Evolutionary conservation across 805 yeast genomes (phyloP).

Genomic region (Suhomyces sp.): DNA sequence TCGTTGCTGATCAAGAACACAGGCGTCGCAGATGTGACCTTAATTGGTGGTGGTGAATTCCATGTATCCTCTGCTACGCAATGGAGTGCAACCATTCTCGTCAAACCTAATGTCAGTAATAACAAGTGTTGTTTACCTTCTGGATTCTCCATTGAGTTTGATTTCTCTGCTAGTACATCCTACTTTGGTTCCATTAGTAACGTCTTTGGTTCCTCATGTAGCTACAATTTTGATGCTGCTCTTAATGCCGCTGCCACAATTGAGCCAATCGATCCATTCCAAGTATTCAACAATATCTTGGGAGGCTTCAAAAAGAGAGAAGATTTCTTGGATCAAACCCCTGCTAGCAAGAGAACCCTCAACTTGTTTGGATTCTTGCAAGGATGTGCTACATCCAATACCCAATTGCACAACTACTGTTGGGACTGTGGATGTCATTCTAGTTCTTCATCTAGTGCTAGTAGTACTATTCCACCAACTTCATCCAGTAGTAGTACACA

Average conservation of each 20-base stretch:
- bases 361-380: constrained; percentile 2
- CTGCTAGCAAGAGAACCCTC: constrained; percentile 4
- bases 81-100: constrained; percentile 23
- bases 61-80: constrained; percentile 15
- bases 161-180: constrained; percentile 11
- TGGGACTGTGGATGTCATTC: constrained; percentile 14
- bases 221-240: constrained; percentile 3
- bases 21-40: constrained; percentile 18
- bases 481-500: not conserved
- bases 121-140: constrained; percentile 26
- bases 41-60: constrained; percentile 12
- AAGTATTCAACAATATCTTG: constrained; percentile 3
- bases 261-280: constrained; percentile 5
- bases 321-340: constrained; percentile 1
- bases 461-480: not conserved
- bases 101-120: constrained; percentile 16
- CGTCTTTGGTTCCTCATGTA: constrained; percentile 11
- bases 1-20: constrained; percentile 20
- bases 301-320: constrained; percentile 11
- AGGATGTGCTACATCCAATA: constrained; percentile 6
- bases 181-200: constrained; percentile 5
- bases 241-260: too few species aligned
- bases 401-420: constrained; percentile 8
- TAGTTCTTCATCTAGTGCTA: not conserved
- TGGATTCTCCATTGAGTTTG: constrained; percentile 18